Conservation (phyloP, 306 rosid genomes). For the Sicyos baderoa region DNA sequence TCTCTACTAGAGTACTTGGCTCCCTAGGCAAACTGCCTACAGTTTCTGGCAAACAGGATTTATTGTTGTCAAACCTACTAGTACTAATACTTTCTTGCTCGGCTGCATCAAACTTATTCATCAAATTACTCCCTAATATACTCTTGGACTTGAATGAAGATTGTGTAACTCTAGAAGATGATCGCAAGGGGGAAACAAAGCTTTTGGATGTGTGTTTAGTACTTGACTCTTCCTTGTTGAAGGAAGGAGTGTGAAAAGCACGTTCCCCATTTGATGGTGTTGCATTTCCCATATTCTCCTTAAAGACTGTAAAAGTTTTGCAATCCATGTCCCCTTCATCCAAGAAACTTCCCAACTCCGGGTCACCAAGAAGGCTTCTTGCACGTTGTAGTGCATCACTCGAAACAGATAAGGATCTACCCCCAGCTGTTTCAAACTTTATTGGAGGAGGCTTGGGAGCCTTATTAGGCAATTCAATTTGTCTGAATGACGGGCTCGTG, state of each 20-base stretch:
- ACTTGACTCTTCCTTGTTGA: slow-evolving; percentile 17
- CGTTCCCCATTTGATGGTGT: slow-evolving; percentile 23
- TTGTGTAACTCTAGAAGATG: slow-evolving; percentile 30
- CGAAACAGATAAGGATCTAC: slow-evolving; percentile 76
- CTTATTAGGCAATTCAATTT: slow-evolving; percentile 22
- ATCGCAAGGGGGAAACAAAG: slow-evolving; percentile 39
- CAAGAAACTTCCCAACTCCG: slow-evolving; percentile 61
- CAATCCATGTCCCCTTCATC: slow-evolving; percentile 35
- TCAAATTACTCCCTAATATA: slow-evolving; percentile 51
- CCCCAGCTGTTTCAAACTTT: slow-evolving; percentile 76
- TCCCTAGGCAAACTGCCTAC: slow-evolving; percentile 18
- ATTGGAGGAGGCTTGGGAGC: slow-evolving; percentile 39
- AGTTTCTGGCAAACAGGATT: slow-evolving; percentile 30
- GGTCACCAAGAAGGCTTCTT: slow-evolving; percentile 75
- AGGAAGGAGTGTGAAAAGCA: slow-evolving; percentile 30
- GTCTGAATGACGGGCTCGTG: slow-evolving; percentile 22
- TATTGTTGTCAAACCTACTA: slow-evolving; percentile 24
- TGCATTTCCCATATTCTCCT: slow-evolving; percentile 18
- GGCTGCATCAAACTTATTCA: slow-evolving; percentile 55
- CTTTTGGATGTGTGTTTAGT: slow-evolving; percentile 25
- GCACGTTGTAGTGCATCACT: slow-evolving; percentile 72
- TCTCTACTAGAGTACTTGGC: slow-evolving; percentile 13
- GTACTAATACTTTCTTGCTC: slow-evolving; percentile 30
- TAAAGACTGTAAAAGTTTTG: slow-evolving; percentile 26
- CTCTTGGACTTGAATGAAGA: slow-evolving; percentile 31